A percentile compares a stretch with the other conserved stretches of the same genome.
Conservation (phyloP, 2,329 filamentous ascomycete species). For the Alternaria consortialis region DNA sequence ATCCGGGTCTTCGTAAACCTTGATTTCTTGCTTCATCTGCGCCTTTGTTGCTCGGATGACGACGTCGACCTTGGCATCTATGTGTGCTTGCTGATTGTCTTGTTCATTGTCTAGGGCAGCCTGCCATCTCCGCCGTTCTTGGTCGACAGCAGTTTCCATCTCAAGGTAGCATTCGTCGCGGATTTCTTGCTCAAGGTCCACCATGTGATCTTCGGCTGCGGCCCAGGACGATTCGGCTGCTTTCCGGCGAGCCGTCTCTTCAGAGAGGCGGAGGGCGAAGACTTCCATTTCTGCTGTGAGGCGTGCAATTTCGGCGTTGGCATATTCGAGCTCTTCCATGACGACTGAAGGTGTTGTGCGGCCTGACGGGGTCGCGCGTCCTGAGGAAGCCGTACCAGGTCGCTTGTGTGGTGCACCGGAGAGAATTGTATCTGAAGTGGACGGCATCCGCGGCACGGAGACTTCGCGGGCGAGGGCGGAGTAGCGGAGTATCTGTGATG, state of each 20-base stretch:
- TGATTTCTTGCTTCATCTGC: conserved; percentile 50
- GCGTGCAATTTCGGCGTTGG: conserved; percentile 81
- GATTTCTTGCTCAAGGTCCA: conserved; percentile 83
- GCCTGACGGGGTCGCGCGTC: conserved; percentile 50
- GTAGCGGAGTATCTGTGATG: conserved; percentile 93
- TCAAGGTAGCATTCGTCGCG: conserved; percentile 89
- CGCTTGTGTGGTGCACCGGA: conserved; percentile 40
- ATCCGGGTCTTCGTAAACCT: conserved; percentile 55
- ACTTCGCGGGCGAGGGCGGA: conserved; percentile 92
- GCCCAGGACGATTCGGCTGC: conserved; percentile 78
- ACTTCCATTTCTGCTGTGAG: conserved; percentile 80
- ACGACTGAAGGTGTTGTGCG: conserved; percentile 57
- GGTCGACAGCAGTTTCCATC: conserved; percentile 79
- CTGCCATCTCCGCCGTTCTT: conserved; percentile 84
- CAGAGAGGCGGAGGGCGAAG: conserved; percentile 72
- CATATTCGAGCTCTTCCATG: conserved; percentile 78
- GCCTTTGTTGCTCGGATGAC: conserved; percentile 64
- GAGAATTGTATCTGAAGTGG: conserved; percentile 76
- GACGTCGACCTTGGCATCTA: conserved; percentile 87
- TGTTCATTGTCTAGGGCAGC: conserved; percentile 76
- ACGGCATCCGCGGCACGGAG: conserved; percentile 87
- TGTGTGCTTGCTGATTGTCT: conserved; percentile 82
- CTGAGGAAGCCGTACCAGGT: conserved; percentile 37
- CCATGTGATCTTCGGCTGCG: conserved; percentile 69
- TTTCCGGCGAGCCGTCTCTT: conserved; percentile 74